A percentile compares a stretch with the other conserved stretches of the same genome.
Evolutionary conservation across 2,329 filamentous ascomycete species (phyloP).

Genomic region (Epichloe gansuensis): DNA sequence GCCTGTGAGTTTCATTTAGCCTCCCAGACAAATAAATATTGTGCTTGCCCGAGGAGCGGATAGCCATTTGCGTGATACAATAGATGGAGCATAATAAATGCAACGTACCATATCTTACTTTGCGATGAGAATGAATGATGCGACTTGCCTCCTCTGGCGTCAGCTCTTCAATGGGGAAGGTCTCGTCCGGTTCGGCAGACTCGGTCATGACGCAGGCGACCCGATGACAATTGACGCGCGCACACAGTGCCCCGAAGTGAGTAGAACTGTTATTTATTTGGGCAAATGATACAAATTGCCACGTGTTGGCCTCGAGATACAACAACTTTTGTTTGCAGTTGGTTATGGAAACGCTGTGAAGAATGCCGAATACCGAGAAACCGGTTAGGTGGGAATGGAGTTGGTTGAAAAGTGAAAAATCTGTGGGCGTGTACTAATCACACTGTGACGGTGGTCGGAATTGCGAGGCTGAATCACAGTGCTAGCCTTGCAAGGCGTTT

Average conservation of each 20-base stretch:
- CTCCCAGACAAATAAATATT: not conserved
- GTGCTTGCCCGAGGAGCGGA: not conserved
- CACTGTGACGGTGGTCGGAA: not conserved
- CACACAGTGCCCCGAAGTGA: not conserved
- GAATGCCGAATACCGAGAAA: conserved; percentile 26
- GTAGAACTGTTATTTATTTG: not conserved
- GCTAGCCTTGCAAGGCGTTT: not conserved
- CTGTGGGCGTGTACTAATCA: not conserved
- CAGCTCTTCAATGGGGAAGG: conserved; percentile 39
- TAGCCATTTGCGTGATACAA: no score
- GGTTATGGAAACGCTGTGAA: conserved; percentile 13
- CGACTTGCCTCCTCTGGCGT: conserved; percentile 53
- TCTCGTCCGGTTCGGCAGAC: conserved; percentile 29
- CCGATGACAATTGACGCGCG: not conserved
- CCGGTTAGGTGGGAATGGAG: conserved; percentile 9
- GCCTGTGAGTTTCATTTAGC: conserved; percentile 23
- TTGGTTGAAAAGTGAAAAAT: not conserved
- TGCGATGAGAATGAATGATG: conserved; percentile 57
- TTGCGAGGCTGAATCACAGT: not conserved
- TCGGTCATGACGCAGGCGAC: conserved; percentile 27
- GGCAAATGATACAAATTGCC: not conserved
- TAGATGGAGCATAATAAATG: not conserved
- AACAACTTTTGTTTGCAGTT: conserved; percentile 1
- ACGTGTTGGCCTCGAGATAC: not conserved
- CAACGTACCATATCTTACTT: conserved; percentile 52